Percentiles rank a stretch among this genome's conserved stretches.
phyloP scores from a whole-genome alignment of 192 early-diverging fungal species.

The Coemansia sp. region DNA sequence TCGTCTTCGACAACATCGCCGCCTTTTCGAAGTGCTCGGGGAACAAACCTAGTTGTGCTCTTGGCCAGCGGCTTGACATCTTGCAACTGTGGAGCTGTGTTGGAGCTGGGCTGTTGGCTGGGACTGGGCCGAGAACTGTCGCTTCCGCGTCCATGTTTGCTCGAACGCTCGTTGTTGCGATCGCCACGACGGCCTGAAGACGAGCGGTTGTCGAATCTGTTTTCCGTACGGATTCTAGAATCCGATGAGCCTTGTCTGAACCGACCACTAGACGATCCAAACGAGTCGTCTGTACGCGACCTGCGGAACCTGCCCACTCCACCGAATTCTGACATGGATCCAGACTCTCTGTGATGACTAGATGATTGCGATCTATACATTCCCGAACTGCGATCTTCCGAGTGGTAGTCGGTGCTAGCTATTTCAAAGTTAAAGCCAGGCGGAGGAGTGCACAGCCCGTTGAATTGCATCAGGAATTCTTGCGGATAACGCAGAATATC shows the following conservation, averaged over 20 bases:
- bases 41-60: slow-evolving; percentile 79
- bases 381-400: background rate
- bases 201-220: background rate
- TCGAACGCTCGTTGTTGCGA: background rate
- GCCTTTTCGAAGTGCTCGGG: slow-evolving; percentile 21
- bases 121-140: background rate
- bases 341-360: background rate
- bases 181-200: background rate
- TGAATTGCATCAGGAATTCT: background rate
- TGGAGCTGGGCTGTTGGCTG: background rate
- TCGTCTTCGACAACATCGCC: slow-evolving; percentile 46
- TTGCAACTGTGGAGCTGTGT: background rate
- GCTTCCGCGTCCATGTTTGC: background rate
- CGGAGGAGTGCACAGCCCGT: slow-evolving; percentile 12
- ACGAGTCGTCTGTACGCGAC: background rate
- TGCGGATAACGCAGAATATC: background rate
- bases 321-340: background rate
- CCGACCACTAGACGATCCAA: background rate
- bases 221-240: background rate
- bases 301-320: slow-evolving; percentile 1
- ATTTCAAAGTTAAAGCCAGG: background rate
- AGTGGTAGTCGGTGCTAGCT: background rate
- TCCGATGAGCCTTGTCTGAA: background rate
- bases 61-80: slow-evolving; percentile 73
- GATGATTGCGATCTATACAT: background rate